Base-by-base conservation (phyloP, 148 eudicot genomes). In the Nyssa sinensis region DNA sequence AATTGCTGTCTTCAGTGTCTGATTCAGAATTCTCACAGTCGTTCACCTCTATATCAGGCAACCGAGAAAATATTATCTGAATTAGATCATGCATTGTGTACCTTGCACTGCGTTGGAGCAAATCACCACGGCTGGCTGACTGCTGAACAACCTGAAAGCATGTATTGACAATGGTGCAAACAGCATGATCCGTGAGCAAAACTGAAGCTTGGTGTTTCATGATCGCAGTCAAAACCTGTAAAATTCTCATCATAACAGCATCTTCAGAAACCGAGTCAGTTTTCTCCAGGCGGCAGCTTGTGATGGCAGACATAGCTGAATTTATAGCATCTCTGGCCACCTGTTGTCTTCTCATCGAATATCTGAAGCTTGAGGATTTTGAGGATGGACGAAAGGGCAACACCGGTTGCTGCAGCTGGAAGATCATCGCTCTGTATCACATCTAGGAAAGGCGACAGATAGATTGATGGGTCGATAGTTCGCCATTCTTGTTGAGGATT, bases 401-500 rank as follows among this genome's bases (percentile, higher is more conserved):
- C 87, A 0, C 81, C 86, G 5, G 98, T 94, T n/a, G 97, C 97
- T 0, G 80, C 55, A 3, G 96, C 96, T 0, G 98, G 96, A 62
- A 90, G 84, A 51, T 92, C 92, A 11, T 94, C 98, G 44, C 96
- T 87, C 67, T 90, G 89, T 19, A 92, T 83, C 19, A 94, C 86
- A 73, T 94, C 98, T 2, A 94, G 83, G 39, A 94, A 94, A 1
- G 98, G 97, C 0, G 93, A 85, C 0, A 94, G 78, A 64, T 94
- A 94, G 1, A 89, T 78, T 3, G 88, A 80, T 14, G 98, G 97
- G 67, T 94, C 96, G 28, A 90, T 69, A 21, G 71, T 81, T n/a
- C 79, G 75, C 98, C 98, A 94, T 79, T 89, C 85, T 61, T 92
- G 96, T 49, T 83, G 89, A 4, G 96, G 97, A 47, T 87, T 92